Base-by-base conservation (phyloP, 352 stramenopile species). In the Thalassiosira livingstoniorum region DNA sequence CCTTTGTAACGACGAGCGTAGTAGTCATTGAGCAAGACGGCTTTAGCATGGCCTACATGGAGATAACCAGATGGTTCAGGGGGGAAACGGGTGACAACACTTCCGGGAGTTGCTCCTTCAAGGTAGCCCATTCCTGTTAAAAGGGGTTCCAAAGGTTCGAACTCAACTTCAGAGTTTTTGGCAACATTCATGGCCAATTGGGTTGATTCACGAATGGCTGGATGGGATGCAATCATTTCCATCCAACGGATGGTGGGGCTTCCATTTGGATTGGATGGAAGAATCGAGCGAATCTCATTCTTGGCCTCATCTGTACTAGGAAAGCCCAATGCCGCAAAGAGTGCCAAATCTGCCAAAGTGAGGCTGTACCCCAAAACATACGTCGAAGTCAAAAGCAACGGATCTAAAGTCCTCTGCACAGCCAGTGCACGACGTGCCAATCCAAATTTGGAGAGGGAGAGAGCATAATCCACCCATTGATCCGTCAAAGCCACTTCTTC, bases 41-140 rank as follows among this genome's bases (percentile, higher is more conserved):
- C 98, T 93, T 99, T 99, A 64, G 98, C 97, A 93, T 99, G 98
- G 47, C 97, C 97, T 83, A 99, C 98, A 92, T 99, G 98, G 47
- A 99, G 90, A 89, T 99, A 99, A 71, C 98, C 98, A 83, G 92
- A 98, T 3, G 98, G 97, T 92, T 99, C 98, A 2, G 98, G 98
- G 15, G 97, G 98, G 78, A 99, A 99, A 3, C 98, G 95, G 62
- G 98, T 99, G 4, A 98, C 95, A 34, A 99, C 97, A 75, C 98
- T 93, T 58, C 98, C 98, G 43, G 98, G 93, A 25, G 97, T 93
- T 39, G 97, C 97, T 76, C 96, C 97, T 86, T 99, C 96, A 45
- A 99, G 90, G 10, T 96, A 96, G 84, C 94, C 98, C 85, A 93
- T 97, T 29, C 97, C 97, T 2, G 83, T 92, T 37, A 95, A 77